These are phyloP conservation scores for Trichoderma sp. DNA, from an alignment of 2,329 filamentous ascomycete species.

Conservation along the genomic window DNA sequence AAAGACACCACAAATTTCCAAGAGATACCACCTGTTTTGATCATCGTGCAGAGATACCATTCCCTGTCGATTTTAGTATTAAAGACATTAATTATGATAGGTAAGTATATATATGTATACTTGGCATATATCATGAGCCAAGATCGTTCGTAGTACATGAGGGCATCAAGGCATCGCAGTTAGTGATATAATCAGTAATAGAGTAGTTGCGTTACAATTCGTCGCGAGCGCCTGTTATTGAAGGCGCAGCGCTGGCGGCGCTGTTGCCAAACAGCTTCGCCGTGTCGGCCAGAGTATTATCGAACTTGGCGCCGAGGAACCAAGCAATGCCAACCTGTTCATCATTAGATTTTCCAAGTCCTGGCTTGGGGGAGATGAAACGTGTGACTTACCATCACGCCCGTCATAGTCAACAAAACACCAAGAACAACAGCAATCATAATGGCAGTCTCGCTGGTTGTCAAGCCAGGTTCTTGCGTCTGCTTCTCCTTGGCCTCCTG, in stretches of 20 bases:
- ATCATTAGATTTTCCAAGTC: background rate
- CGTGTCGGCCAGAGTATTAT: slow-evolving; percentile 37
- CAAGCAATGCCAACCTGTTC: slow-evolving; percentile 72
- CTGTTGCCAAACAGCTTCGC: slow-evolving; percentile 1
- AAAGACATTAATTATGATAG: slow-evolving; percentile 15
- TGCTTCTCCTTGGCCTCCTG: slow-evolving; percentile 37
- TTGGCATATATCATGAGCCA: slow-evolving; percentile 18
- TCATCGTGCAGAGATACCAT: background rate
- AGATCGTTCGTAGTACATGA: slow-evolving; percentile 11
- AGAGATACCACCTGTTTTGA: background rate
- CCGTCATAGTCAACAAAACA: slow-evolving; percentile 69
- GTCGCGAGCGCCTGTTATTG: slow-evolving; percentile 32
- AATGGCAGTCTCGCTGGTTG: slow-evolving; percentile 60
- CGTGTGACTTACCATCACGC: slow-evolving; percentile 66
- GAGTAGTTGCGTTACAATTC: slow-evolving; percentile 33
- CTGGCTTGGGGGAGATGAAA: background rate
- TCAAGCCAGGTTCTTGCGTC: slow-evolving; percentile 44
- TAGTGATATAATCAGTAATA: slow-evolving; percentile 10
- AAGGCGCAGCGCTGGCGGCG: slow-evolving; percentile 24
- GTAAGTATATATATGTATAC: slow-evolving; percentile 13
- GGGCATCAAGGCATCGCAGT: slow-evolving; percentile 12
- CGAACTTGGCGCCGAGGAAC: slow-evolving; percentile 78
- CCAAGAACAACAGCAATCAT: slow-evolving; percentile 64
- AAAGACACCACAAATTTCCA: background rate
- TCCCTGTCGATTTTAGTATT: slow-evolving; percentile 2